Evolutionary conservation across 148 eudicot genomes (phyloP).

Genomic region (Chenopodium suecicum): DNA sequence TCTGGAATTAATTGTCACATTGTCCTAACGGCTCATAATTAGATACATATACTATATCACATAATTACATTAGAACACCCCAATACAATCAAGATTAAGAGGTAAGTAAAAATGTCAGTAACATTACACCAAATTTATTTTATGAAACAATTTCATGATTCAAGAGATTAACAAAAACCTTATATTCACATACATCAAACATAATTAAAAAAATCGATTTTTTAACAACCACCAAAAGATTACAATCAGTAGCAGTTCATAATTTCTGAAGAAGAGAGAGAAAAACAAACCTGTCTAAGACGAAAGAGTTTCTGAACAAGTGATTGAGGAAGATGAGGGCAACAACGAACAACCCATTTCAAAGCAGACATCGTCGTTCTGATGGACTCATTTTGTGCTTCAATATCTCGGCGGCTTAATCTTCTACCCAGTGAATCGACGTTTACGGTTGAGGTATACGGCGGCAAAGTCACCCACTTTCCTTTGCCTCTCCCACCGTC

Average conservation of each 20-base stretch:
- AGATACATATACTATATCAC: background rate
- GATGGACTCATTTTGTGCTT: background rate
- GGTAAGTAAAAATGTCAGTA: background rate
- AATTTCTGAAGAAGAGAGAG: background rate
- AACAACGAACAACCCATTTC: slow-evolving; percentile 81
- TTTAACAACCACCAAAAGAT: background rate
- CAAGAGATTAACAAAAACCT: background rate
- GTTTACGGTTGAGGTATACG: slow-evolving; percentile 48
- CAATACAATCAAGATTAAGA: too few relatives aligned
- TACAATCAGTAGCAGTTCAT: background rate
- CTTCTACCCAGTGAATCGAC: slow-evolving; percentile 54
- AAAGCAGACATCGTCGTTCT: slow-evolving; percentile 53
- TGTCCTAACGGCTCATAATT: background rate
- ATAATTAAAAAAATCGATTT: background rate
- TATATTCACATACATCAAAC: background rate
- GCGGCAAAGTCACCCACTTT: slow-evolving; percentile 71
- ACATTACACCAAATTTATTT: background rate
- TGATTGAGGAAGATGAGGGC: slow-evolving; percentile 79
- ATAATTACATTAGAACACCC: background rate
- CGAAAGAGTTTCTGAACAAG: slow-evolving; percentile 95
- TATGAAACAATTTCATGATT: too few relatives aligned
- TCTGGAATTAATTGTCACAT: background rate
- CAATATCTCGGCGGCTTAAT: slow-evolving; percentile 30
- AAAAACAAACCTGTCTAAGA: slow-evolving; percentile 63
- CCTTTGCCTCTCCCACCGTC: slow-evolving; percentile 15